Conservation (phyloP, 2,329 filamentous ascomycete species). For the Aspergillus alliaceus region DNA sequence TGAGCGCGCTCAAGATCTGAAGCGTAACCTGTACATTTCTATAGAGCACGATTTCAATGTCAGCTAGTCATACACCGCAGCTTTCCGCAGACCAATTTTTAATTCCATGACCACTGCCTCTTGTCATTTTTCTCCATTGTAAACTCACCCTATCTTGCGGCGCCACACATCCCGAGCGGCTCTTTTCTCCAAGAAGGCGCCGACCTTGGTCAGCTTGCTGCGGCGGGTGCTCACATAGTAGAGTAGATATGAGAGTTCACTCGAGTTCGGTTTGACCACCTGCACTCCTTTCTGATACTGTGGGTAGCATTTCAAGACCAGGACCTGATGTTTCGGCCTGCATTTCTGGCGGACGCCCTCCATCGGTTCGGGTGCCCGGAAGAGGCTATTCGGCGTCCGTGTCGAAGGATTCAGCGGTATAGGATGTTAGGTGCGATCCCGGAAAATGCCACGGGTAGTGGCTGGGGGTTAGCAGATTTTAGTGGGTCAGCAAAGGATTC, state of each 20-base stretch:
- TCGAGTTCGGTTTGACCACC: constrained; percentile 93
- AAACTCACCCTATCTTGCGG: constrained; percentile 74
- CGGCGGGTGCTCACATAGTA: constrained; percentile 95
- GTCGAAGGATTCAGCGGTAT: neutral
- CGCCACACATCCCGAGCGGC: constrained; percentile 89
- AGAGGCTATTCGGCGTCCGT: constrained; percentile 2
- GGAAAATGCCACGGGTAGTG: neutral
- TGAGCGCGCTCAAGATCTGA: constrained; percentile 84
- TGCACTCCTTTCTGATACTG: constrained; percentile 86
- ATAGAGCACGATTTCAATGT: constrained; percentile 9
- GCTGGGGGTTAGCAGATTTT: neutral
- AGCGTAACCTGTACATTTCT: constrained; percentile 94
- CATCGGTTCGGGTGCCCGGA: constrained; percentile 39
- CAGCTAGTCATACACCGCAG: constrained; percentile 1
- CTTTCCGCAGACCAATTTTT: neutral
- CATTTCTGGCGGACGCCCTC: constrained; percentile 60
- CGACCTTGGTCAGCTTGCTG: constrained; percentile 95
- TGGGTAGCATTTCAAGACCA: constrained; percentile 95
- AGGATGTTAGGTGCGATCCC: neutral
- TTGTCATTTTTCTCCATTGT: neutral
- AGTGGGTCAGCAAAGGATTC: neutral
- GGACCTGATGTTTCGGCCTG: constrained; percentile 94
- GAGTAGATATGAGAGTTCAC: constrained; percentile 92
- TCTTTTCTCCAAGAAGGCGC: constrained; percentile 90
- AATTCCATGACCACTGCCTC: neutral